phyloP scores from a whole-genome alignment of 345 rosid genomes.

The Lepidium aucheri region DNA sequence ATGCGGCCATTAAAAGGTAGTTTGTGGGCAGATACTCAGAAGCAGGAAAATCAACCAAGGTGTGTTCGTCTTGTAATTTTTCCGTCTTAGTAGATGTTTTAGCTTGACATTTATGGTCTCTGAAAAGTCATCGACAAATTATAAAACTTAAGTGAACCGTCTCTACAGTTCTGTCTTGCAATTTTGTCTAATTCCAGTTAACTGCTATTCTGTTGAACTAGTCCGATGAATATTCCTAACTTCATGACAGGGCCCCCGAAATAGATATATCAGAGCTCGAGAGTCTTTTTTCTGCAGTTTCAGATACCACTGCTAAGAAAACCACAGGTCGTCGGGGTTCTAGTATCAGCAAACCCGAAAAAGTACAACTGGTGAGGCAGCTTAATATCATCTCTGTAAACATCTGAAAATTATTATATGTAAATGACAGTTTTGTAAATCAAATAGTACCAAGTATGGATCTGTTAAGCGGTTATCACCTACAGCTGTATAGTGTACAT shows the following conservation, averaged over 20 bases:
- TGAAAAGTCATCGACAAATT: not conserved
- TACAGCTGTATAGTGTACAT: not conserved
- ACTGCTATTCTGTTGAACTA: not conserved
- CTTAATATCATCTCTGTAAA: conserved; percentile 11
- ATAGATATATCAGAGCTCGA: conserved; percentile 96
- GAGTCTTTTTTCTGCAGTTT: conserved; percentile 84
- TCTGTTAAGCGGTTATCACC: not conserved
- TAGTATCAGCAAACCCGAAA: conserved; percentile 77
- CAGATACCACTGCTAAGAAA: conserved; percentile 57
- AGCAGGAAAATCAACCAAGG: conserved; percentile 81
- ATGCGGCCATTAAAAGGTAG: conserved; percentile 88
- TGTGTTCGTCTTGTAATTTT: conserved; percentile 23
- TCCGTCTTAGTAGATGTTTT: conserved; percentile 1
- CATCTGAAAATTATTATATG: not conserved
- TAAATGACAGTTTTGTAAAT: not conserved
- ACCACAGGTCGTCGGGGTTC: conserved; percentile 75
- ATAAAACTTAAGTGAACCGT: not conserved
- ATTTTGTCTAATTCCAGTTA: not conserved
- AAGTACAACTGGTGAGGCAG: conserved; percentile 79
- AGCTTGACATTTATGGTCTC: not conserved
- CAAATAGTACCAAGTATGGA: not conserved
- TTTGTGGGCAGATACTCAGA: conserved; percentile 90
- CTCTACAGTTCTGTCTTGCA: not conserved
- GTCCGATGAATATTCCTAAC: not conserved
- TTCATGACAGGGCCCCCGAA: conserved; percentile 84